phyloP scores from a whole-genome alignment of 192 early-diverging fungal genomes.

The Cladochytrium replicatum region DNA sequence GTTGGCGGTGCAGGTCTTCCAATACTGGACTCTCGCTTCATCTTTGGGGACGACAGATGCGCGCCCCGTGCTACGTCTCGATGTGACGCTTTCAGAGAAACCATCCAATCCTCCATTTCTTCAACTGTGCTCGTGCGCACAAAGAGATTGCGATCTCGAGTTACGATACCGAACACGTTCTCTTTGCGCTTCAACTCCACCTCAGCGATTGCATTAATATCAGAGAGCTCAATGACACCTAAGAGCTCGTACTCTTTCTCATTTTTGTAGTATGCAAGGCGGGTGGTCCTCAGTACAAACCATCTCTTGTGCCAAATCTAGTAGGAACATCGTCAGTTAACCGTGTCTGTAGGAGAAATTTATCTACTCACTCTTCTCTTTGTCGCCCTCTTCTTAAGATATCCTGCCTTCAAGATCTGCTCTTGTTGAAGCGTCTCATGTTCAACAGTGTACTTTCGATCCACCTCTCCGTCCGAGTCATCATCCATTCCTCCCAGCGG shows the following conservation, averaged over 20 bases:
- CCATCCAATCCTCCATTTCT: constrained; percentile 61
- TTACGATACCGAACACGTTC: constrained; percentile 72
- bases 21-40: constrained; percentile 14
- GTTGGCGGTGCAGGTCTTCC: no score
- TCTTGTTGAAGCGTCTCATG: constrained; percentile 11
- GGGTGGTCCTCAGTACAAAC: constrained; percentile 72
- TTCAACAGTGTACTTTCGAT: background rate
- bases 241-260: constrained; percentile 75
- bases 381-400: constrained; percentile 35
- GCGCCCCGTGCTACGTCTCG: background rate
- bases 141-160: constrained; percentile 59
- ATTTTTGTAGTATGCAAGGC: constrained; percentile 77
- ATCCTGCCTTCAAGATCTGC: constrained; percentile 21
- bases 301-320: constrained; percentile 78
- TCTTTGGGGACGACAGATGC: background rate
- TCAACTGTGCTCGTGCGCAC: constrained; percentile 45
- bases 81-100: constrained; percentile 10
- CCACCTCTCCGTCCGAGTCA: constrained; percentile 8
- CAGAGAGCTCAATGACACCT: constrained; percentile 59
- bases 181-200: constrained; percentile 53
- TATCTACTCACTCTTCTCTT: constrained; percentile 26
- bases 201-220: constrained; percentile 60
- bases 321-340: background rate
- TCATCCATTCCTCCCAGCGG: constrained; percentile 7
- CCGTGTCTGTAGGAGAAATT: background rate